Conservation (phyloP, 2,329 filamentous ascomycete genomes). For the Trichophyton verrucosum region DNA sequence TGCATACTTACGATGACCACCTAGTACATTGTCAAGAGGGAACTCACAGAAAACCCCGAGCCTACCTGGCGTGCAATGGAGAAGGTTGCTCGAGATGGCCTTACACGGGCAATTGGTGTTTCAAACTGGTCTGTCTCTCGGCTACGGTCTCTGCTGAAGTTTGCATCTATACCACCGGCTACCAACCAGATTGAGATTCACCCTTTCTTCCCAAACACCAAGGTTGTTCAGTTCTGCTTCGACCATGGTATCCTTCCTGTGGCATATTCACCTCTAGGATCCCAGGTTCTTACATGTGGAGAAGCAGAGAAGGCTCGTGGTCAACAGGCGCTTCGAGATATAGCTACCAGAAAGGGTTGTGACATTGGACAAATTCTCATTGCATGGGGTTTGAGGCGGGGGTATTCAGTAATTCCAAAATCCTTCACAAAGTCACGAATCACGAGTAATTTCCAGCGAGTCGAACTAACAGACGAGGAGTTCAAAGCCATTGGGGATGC, state of each 20-base stretch:
- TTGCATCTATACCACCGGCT: constrained; percentile 32
- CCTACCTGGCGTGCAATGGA: constrained; percentile 57
- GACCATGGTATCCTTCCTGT: constrained; percentile 29
- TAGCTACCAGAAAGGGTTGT: not conserved
- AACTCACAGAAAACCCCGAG: constrained; percentile 51
- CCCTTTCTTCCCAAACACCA: constrained; percentile 37
- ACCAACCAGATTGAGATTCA: constrained; percentile 38
- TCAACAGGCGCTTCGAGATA: not conserved
- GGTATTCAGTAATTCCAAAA: not conserved
- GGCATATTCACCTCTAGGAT: constrained; percentile 32
- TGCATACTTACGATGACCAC: constrained; percentile 5
- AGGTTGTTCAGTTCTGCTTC: constrained; percentile 33
- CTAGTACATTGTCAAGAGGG: constrained; percentile 49
- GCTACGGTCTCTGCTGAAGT: constrained; percentile 35
- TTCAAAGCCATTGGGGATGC: not conserved
- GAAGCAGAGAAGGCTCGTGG: not conserved
- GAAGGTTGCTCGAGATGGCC: constrained; percentile 46
- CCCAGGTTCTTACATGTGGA: not conserved
- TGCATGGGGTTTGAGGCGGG: constrained; percentile 2
- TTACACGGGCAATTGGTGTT: constrained; percentile 59
- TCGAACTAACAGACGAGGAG: not conserved
- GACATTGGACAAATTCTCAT: not conserved
- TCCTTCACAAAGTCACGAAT: constrained; percentile 1
- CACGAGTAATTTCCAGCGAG: constrained; percentile 2
- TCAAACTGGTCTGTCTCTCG: constrained; percentile 56